These are phyloP conservation scores for Uncinocarpus reesii DNA, from an alignment of 2,329 filamentous ascomycete species.

Conservation along the genomic window DNA sequence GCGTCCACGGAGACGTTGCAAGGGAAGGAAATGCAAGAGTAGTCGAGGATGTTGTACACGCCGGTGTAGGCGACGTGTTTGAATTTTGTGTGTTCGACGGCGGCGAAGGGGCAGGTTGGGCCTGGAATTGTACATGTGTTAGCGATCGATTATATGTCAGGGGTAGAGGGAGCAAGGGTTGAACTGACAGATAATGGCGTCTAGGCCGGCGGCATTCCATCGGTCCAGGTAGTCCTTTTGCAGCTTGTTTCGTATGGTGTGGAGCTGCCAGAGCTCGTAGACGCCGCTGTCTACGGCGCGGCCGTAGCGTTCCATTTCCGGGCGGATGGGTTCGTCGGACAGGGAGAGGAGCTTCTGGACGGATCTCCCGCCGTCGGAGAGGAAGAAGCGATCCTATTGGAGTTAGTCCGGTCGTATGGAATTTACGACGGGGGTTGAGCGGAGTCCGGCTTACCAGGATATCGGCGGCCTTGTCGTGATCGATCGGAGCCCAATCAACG, in stretches of 20 bases:
- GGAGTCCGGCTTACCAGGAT: slow-evolving; percentile 32
- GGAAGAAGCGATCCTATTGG: slow-evolving; percentile 26
- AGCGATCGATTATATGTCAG: no score
- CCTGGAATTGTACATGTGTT: slow-evolving; percentile 16
- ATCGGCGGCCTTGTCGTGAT: slow-evolving; percentile 34
- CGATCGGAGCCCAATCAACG: slow-evolving; percentile 37
- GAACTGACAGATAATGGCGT: slow-evolving; percentile 21
- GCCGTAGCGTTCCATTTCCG: slow-evolving; percentile 41
- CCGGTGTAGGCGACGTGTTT: slow-evolving; percentile 39
- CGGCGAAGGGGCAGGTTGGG: slow-evolving; percentile 35
- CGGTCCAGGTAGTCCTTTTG: slow-evolving; percentile 19
- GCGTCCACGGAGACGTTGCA: slow-evolving; percentile 43
- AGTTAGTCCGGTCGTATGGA: neutral
- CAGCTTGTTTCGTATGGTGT: slow-evolving; percentile 33
- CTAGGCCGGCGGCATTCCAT: slow-evolving; percentile 38
- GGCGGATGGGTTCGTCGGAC: slow-evolving; percentile 32
- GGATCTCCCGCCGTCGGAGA: slow-evolving; percentile 44
- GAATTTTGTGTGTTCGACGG: slow-evolving; percentile 37
- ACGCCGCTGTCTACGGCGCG: slow-evolving; percentile 37
- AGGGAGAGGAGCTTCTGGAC: slow-evolving; percentile 21
- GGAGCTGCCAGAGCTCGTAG: slow-evolving; percentile 42
- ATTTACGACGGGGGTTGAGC: neutral
- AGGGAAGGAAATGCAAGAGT: slow-evolving; percentile 47
- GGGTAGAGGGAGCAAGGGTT: no score
- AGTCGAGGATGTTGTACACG: slow-evolving; percentile 48